These are phyloP conservation scores for Hyaloperonospora arabidopsidis DNA, from an alignment of 352 stramenopile species.

Conservation along the genomic window DNA sequence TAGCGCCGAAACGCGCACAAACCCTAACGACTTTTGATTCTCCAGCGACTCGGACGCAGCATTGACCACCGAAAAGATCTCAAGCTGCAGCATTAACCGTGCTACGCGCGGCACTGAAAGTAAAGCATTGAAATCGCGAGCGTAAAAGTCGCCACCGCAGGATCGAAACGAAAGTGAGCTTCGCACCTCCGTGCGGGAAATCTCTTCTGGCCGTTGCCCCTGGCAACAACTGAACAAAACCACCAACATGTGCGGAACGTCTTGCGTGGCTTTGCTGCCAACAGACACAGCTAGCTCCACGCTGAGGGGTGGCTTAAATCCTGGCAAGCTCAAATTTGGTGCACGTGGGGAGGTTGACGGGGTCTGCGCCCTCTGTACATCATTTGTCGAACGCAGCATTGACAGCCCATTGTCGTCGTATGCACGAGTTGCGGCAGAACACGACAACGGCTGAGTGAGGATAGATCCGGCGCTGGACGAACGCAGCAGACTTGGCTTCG, in stretches of 20 bases:
- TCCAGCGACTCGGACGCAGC: conserved; percentile 45
- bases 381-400: conserved; percentile 24
- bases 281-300: conserved; percentile 75
- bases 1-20: conserved; percentile 62
- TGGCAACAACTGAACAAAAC: conserved; percentile 52
- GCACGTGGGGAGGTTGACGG: conserved; percentile 28
- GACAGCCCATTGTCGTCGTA: conserved; percentile 43
- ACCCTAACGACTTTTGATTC: conserved; percentile 59
- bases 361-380: conserved; percentile 5
- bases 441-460: conserved; percentile 32
- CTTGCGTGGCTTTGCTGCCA: conserved; percentile 56
- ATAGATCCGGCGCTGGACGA: conserved; percentile 67
- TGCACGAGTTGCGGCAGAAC: conserved; percentile 18
- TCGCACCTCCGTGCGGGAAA: conserved; percentile 74
- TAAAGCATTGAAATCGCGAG: conserved; percentile 68
- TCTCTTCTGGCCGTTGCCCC: conserved; percentile 42
- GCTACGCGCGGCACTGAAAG: conserved; percentile 58
- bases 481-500: conserved; percentile 31
- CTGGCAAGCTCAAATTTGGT: conserved; percentile 56
- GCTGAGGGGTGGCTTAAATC: conserved; percentile 50
- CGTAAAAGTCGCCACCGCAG: conserved; percentile 67
- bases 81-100: conserved; percentile 68
- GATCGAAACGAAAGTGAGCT: conserved; percentile 55
- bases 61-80: conserved; percentile 64
- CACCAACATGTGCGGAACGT: conserved; percentile 66